Conservation (phyloP, 2,329 filamentous ascomycete species). For the Delphinella strobiligena region DNA sequence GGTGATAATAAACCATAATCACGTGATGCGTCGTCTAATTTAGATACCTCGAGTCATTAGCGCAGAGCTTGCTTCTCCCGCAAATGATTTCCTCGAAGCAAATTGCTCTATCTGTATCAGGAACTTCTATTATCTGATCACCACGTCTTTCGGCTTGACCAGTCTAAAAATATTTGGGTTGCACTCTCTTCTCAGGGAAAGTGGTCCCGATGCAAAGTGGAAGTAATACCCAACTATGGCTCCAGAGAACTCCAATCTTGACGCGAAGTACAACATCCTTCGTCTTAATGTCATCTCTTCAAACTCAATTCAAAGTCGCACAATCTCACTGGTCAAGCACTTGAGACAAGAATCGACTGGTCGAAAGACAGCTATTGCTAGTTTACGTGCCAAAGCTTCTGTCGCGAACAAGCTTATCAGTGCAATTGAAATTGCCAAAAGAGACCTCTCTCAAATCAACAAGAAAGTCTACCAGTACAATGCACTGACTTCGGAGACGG, state of each 20-base stretch:
- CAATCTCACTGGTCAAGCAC: conserved; percentile 14
- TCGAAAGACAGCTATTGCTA: conserved; percentile 26
- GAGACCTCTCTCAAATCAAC: conserved; percentile 25
- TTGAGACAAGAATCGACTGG: conserved; percentile 9
- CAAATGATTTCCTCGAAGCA: neutral
- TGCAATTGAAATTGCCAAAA: conserved; percentile 48
- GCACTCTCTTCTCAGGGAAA: too few species aligned
- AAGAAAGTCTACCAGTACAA: conserved; percentile 32
- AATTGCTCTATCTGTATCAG: too few species aligned
- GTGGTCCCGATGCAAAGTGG: neutral
- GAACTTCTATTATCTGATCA: too few species aligned
- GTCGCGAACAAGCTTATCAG: conserved; percentile 53
- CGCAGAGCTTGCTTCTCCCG: neutral
- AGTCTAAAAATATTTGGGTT: too few species aligned
- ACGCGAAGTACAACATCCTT: conserved; percentile 14
- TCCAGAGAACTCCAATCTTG: conserved; percentile 5
- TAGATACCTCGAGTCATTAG: neutral
- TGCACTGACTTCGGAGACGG: conserved; percentile 15
- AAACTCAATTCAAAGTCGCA: conserved; percentile 20
- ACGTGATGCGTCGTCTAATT: too few species aligned
- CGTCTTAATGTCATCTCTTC: conserved; percentile 16
- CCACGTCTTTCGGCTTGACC: too few species aligned
- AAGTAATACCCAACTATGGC: neutral
- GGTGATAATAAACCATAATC: too few species aligned
- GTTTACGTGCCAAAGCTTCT: conserved; percentile 26